A percentile compares a stretch with the other conserved stretches of the same genome.
Evolutionary conservation across 2,329 filamentous ascomycete genomes (phyloP).

Genomic region (Fusarium torulosum): DNA sequence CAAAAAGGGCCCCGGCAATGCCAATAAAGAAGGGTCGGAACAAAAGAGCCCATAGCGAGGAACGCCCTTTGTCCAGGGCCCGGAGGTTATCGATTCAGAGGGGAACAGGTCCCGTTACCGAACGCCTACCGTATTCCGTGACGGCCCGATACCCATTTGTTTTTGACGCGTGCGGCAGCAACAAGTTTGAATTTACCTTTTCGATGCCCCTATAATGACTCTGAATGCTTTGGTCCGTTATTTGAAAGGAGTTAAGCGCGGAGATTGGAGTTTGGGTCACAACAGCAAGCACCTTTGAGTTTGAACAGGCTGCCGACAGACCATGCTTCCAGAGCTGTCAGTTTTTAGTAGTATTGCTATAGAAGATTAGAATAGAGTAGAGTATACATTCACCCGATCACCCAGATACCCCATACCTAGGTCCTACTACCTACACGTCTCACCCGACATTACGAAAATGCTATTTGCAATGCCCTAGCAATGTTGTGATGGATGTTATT

Average conservation of each 20-base stretch:
- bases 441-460: neutral
- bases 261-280: conserved; percentile 9
- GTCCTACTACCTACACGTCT: conserved; percentile 2
- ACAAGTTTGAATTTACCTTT: conserved; percentile 48
- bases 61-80: conserved; percentile 36
- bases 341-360: conserved; percentile 6
- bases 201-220: conserved; percentile 24
- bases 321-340: neutral
- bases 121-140: conserved; percentile 12
- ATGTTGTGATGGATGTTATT: neutral
- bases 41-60: conserved; percentile 46
- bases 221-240: conserved; percentile 8
- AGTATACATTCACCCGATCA: conserved; percentile 34
- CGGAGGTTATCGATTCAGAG: conserved; percentile 29
- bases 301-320: neutral
- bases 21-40: conserved; percentile 47
- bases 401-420: neutral
- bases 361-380: conserved; percentile 33
- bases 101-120: neutral
- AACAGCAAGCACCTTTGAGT: neutral
- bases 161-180: conserved; percentile 39
- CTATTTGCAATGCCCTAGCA: neutral
- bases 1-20: conserved; percentile 18
- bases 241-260: conserved; percentile 27
- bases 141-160: conserved; percentile 39